Evolutionary conservation across 345 rosid genomes (phyloP), one percentile per base, ranked within the genome.

Genomic region (Stellera chamaejasme): DNA sequence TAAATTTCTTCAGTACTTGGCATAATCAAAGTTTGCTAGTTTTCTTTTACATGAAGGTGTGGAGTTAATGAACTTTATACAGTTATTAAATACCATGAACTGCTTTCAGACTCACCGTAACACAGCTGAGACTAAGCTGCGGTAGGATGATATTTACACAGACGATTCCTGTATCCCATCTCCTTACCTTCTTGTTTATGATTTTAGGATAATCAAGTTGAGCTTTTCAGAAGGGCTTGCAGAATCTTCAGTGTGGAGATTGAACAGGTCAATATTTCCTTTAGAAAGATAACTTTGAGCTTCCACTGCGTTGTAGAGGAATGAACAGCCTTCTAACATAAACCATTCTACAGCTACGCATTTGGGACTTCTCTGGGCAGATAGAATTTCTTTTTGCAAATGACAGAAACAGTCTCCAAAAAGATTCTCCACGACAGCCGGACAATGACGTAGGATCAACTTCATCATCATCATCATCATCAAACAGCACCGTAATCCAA

Each of bases 341-440:
- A 71, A 53, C 45, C 72, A 45, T 59, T 71, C 45, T 60, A 65
- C 88, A 93, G 99, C 46, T 89, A 60, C 90, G 81, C 41, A 83
- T 93, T 48, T 89, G 99, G 97, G 99, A 89, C 69, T 84, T 84
- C 73, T 93, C 92, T 47, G 90, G 96, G 58, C 90, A 82, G 71
- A 89, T 89, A 51, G 67, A 79, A 52, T 69, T 74, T 59, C 73
- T 69, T 75, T 79, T 82, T 49, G 54, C 66, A 46, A 80, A 74
- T 62, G 96, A 87, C 57, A 64, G 69, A 71, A 72, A 60, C 64
- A 80, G 72, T 63, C 66, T 70, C 45, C 63, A 60, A 39, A 81
- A 79, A 68, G 93, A 81, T 14, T 58, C 66, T 76, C 88, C 60
- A 63, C 86, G 79, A 52, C 87, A 69, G 64, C 63, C 80, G 55